Evolutionary conservation across 169 alveolate genomes (phyloP).

Genomic region (Plasmodium ovale): DNA sequence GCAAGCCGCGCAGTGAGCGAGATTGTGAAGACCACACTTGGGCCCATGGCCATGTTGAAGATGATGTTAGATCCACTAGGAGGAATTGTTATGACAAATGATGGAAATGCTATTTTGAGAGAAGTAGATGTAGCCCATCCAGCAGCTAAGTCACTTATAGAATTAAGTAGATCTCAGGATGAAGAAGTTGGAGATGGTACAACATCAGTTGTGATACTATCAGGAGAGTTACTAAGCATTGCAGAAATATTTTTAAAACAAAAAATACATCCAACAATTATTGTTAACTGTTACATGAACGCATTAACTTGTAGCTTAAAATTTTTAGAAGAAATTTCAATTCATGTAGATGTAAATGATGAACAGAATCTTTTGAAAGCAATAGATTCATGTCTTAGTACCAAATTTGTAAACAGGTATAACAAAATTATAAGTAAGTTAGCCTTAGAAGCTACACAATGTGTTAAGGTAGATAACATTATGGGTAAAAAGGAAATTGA

Average conservation of each 20-base stretch:
- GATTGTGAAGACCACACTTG: constrained; percentile 97
- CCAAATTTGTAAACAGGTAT: constrained; percentile 96
- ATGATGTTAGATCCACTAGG: constrained; percentile 99
- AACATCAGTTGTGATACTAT: constrained; percentile 97
- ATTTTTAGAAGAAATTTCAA: constrained; percentile 92
- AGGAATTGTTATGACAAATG: constrained; percentile 99
- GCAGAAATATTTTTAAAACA: constrained; percentile 95
- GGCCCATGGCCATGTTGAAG: constrained; percentile 99
- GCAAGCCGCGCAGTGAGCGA: constrained; percentile 98
- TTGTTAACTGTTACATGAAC: constrained; percentile 95
- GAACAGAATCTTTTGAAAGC: constrained; percentile 88
- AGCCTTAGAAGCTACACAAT: constrained; percentile 96
- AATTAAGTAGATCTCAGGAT: constrained; percentile 97
- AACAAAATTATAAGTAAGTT: constrained; percentile 93
- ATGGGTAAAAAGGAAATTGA: constrained; percentile 93
- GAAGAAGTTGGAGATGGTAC: constrained; percentile 99
- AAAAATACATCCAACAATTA: constrained; percentile 97
- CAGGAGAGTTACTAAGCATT: constrained; percentile 97
- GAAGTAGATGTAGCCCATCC: constrained; percentile 99
- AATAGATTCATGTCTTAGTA: constrained; percentile 91
- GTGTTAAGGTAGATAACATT: constrained; percentile 85
- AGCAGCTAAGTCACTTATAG: constrained; percentile 98
- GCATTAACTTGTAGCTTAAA: constrained; percentile 93
- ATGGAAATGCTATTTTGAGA: constrained; percentile 97
- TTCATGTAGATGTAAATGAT: constrained; percentile 90